A percentile compares a stretch with the other conserved stretches of the same genome.
Evolutionary conservation across 345 rosid species (phyloP).

Genomic region (Salix dunnii): DNA sequence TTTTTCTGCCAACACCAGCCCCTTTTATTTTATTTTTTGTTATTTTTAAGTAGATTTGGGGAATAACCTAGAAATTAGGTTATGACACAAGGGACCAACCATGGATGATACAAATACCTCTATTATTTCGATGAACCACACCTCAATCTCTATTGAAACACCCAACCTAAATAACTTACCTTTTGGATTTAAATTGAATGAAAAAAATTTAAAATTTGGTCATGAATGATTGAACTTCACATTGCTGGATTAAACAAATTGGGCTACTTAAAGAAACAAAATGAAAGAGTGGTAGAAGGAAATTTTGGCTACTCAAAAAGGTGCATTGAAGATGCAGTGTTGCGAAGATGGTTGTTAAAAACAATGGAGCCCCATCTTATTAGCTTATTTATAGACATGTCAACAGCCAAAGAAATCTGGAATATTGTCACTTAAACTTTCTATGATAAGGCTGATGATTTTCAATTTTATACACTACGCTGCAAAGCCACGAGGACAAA

Average conservation of each 20-base stretch:
- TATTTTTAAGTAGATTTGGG: too few relatives aligned
- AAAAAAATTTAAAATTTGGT: background rate
- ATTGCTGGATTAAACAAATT: too few relatives aligned
- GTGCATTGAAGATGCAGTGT: background rate
- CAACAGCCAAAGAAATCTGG: background rate
- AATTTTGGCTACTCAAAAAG: background rate
- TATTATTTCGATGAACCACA: background rate
- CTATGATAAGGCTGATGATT: background rate
- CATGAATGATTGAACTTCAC: too few relatives aligned
- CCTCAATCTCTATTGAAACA: background rate
- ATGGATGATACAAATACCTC: background rate
- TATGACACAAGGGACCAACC: background rate
- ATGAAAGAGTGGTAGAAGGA: background rate
- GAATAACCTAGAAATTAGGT: too few relatives aligned
- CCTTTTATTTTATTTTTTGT: too few relatives aligned
- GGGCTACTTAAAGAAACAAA: background rate
- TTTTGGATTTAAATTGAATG: too few relatives aligned
- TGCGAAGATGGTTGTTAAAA: background rate
- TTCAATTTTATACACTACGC: too few relatives aligned
- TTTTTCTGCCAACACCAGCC: too few relatives aligned
- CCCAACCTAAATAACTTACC: background rate
- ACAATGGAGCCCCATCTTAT: background rate
- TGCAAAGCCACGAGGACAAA: too few relatives aligned
- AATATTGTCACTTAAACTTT: background rate
- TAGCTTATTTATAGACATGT: too few relatives aligned